These are phyloP conservation scores for Dunaliella primolecta DNA, from an alignment of 139 green algal genomes.

Conservation along the genomic window DNA sequence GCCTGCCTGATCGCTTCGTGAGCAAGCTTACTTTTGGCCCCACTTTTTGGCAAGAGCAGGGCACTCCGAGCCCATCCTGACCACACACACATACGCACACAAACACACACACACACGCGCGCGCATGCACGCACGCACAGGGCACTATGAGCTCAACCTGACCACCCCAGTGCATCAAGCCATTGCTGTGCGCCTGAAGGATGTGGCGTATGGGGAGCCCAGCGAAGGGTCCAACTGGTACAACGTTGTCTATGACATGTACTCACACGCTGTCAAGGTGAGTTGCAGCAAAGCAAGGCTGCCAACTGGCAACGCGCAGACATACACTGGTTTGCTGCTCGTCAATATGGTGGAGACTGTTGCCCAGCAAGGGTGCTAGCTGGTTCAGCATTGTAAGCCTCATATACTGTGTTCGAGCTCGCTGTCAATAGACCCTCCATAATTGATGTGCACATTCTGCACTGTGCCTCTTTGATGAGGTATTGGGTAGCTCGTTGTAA, in stretches of 20 bases:
- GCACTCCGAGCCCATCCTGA: not conserved
- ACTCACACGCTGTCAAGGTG: constrained; percentile 28
- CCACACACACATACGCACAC: not conserved
- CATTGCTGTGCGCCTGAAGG: constrained; percentile 22
- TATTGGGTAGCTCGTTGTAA: too few relatives aligned
- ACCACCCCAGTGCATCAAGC: constrained; percentile 33
- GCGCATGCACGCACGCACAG: constrained; percentile 21
- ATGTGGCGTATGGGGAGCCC: constrained; percentile 28
- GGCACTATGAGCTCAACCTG: constrained; percentile 69
- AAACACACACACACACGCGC: too few relatives aligned
- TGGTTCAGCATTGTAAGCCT: not conserved
- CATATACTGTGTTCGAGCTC: too few relatives aligned
- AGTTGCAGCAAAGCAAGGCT: not conserved
- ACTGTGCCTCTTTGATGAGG: too few relatives aligned
- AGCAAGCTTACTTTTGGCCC: too few relatives aligned
- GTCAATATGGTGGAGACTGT: too few relatives aligned
- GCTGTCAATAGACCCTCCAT: too few relatives aligned
- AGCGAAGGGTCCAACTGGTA: constrained; percentile 44
- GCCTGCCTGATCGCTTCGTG: too few relatives aligned
- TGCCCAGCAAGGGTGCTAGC: not conserved
- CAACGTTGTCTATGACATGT: constrained; percentile 60
- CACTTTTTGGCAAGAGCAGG: not conserved
- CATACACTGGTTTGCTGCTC: too few relatives aligned
- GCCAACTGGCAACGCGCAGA: too few relatives aligned
- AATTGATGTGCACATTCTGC: too few relatives aligned